Evolutionary conservation across 192 early-diverging fungal species (phyloP).

Genomic region (Chytriomyces sp.): DNA sequence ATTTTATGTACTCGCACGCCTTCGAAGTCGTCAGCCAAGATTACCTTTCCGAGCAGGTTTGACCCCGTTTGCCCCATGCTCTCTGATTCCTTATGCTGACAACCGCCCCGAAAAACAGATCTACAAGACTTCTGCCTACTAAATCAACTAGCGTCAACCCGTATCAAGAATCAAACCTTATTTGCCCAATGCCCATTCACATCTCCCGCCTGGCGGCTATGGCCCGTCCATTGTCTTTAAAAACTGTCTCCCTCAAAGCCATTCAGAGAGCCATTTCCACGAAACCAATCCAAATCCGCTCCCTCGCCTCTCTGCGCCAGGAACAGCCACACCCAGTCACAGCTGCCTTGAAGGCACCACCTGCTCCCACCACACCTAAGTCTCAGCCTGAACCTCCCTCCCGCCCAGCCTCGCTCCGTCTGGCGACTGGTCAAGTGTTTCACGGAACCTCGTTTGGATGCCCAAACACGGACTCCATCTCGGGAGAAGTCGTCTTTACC

Average conservation of each 20-base stretch:
- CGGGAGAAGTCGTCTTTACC: constrained; percentile 94
- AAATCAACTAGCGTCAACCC: neutral
- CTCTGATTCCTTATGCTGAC: neutral
- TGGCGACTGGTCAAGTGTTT: constrained; percentile 83
- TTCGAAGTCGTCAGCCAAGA: constrained; percentile 85
- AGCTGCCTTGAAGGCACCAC: no score
- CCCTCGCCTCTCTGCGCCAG: no score
- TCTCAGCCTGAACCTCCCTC: constrained; percentile 47
- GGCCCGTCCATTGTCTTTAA: no score
- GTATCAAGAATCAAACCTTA: neutral
- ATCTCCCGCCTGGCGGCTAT: no score
- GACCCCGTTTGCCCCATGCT: constrained; percentile 1
- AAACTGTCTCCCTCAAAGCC: no score
- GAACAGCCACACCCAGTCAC: neutral
- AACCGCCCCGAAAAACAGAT: constrained; percentile 36
- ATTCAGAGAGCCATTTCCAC: no score
- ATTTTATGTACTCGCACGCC: constrained; percentile 61
- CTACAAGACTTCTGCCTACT: constrained; percentile 40
- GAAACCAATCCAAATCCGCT: no score
- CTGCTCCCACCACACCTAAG: constrained; percentile 21
- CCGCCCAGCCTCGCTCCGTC: constrained; percentile 71
- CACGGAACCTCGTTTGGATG: constrained; percentile 88
- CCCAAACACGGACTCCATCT: constrained; percentile 54
- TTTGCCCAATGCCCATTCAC: no score
- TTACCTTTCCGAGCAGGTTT: constrained; percentile 89